Conservation (phyloP, 2,329 filamentous ascomycete genomes). For the Fusarium circinatum region DNA sequence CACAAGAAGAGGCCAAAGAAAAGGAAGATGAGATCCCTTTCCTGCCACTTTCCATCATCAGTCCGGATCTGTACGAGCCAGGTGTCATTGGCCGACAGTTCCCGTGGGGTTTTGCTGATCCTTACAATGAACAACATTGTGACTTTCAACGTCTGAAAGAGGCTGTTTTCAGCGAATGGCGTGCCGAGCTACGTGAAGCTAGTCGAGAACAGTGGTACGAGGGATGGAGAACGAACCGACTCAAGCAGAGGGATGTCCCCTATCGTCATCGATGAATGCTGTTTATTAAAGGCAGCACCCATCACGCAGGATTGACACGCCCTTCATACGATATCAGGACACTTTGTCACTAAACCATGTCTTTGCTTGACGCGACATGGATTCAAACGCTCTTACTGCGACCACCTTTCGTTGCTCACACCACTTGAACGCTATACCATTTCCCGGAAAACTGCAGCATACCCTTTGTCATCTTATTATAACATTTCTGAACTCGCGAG, state of each 20-base stretch:
- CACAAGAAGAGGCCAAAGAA: slow-evolving; percentile 57
- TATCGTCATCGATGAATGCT: slow-evolving; percentile 49
- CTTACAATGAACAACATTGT: slow-evolving; percentile 90
- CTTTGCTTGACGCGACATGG: slow-evolving; percentile 30
- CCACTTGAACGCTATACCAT: slow-evolving; percentile 34
- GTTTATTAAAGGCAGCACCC: not conserved
- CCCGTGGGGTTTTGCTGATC: slow-evolving; percentile 96
- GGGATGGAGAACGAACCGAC: slow-evolving; percentile 83
- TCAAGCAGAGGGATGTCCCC: slow-evolving; percentile 64
- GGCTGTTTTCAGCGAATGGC: slow-evolving; percentile 93
- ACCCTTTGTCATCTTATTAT: slow-evolving; percentile 47
- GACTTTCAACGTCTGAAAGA: slow-evolving; percentile 93
- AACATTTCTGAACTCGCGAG: slow-evolving; percentile 32
- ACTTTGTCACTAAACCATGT: slow-evolving; percentile 5
- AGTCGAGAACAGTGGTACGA: slow-evolving; percentile 96
- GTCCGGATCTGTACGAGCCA: slow-evolving; percentile 89
- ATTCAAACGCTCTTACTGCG: slow-evolving; percentile 27
- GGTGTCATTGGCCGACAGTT: slow-evolving; percentile 85
- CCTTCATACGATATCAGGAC: slow-evolving; percentile 1
- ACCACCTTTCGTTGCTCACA: slow-evolving; percentile 36
- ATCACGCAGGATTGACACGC: slow-evolving; percentile 5
- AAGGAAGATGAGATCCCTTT: slow-evolving; percentile 72
- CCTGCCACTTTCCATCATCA: slow-evolving; percentile 91
- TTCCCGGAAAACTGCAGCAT: slow-evolving; percentile 50
- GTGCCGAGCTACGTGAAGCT: slow-evolving; percentile 86